These are phyloP conservation scores for Microglena sp. DNA, from an alignment of 139 green algal species.

Conservation along the genomic window DNA sequence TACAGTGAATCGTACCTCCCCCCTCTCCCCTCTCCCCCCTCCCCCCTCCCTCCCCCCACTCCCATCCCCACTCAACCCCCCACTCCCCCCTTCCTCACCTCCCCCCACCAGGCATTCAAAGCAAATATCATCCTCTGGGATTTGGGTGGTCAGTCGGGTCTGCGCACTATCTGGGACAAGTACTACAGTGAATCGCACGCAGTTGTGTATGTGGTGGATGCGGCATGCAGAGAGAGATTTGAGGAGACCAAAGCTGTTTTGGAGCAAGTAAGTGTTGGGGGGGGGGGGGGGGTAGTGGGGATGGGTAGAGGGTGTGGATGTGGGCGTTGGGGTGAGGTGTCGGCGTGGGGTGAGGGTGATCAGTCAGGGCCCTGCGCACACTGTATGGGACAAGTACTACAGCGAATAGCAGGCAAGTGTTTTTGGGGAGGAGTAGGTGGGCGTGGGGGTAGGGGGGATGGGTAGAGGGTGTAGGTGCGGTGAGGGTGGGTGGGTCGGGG, in stretches of 20 bases:
- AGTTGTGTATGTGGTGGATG: conserved; percentile 84
- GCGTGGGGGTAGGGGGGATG: conserved; percentile 41
- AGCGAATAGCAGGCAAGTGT: conserved; percentile 79
- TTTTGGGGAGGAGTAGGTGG: conserved; percentile 75
- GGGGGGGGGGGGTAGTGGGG: too few relatives aligned
- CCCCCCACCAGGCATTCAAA: conserved; percentile 3
- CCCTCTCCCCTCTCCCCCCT: not conserved
- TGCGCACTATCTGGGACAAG: conserved; percentile 93
- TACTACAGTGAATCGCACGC: conserved; percentile 89
- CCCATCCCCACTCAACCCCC: conserved; percentile 3
- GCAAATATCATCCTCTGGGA: conserved; percentile 76
- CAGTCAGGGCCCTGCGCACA: conserved; percentile 71
- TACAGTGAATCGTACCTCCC: conserved; percentile 57
- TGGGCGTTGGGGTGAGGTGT: too few relatives aligned
- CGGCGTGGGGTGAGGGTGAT: too few relatives aligned
- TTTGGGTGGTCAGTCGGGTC: conserved; percentile 70
- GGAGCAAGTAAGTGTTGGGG: too few relatives aligned
- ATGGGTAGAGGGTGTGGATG: too few relatives aligned
- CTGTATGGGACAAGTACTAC: conserved; percentile 98
- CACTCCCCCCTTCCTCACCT: not conserved
- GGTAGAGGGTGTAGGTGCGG: conserved; percentile 48
- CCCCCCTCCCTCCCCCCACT: not conserved
- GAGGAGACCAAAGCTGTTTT: conserved; percentile 54
- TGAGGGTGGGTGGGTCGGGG: too few relatives aligned
- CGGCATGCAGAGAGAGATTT: conserved; percentile 36